Evolutionary conservation across 768 basidiomycete genomes (phyloP), one percentile per base, ranked within the genome.

Genomic region (Butyriboletus loyo): DNA sequence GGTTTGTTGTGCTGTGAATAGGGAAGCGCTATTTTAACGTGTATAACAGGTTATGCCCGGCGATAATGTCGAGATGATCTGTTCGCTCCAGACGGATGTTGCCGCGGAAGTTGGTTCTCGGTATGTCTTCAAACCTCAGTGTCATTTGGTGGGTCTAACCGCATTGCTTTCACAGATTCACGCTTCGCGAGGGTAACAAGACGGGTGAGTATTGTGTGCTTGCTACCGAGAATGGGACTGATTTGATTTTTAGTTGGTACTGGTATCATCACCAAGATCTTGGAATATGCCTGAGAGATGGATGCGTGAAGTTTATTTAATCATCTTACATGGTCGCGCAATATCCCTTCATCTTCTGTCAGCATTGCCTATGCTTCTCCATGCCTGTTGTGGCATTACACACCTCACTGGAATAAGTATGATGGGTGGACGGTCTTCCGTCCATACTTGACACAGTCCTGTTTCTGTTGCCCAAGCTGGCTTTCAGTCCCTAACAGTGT

Each of bases 11-110:
- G 10, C 54, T 22, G 19, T 40, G 52, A 5, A 50, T 37, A 17
- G 1, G 38, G 10, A 50, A 47, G 2, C 15, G 14, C 39, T 8
- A 19, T 57, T 25, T 42, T 28, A 27, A 55, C 42, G 48, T 49
- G 42, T 24, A 27, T 30, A 54, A 40, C 61, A 89, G 85, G 85
- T 98, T 60, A 95, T 97, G 92, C 96, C 96, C 44, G 96, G 96
- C 55, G 96, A 98, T 75, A 96, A 96, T 64, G 86, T 98, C 49
- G 94, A 97, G 73, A 86, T 98, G 77, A 78, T 91, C 49, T 92
- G 90, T 67, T 76, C 81, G 25, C 80, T 98, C 34, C 79, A 86
- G 24, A 84, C 86, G 62, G 92, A 95, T 65, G 86, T 97, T 56
- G 93, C 93, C 22, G 81, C 89, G 38, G 96, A 98, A 72, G 79